These are phyloP conservation scores for Salvia rosmarinus DNA, from an alignment of 257 asterid species.

Conservation along the genomic window DNA sequence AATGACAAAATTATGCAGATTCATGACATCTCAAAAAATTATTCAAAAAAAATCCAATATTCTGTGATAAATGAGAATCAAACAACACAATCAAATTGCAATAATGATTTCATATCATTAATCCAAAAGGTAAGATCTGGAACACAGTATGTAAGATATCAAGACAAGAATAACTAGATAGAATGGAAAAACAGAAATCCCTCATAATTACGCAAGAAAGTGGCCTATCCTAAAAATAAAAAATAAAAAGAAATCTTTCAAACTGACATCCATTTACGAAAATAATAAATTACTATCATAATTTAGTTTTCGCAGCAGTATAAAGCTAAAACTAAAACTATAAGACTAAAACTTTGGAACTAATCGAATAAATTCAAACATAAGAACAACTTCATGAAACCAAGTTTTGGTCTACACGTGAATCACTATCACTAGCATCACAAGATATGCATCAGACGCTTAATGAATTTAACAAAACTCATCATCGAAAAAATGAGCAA, in stretches of 20 bases:
- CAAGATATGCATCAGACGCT: neutral
- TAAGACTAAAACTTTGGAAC: neutral
- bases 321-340: neutral
- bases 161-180: neutral
- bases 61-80: neutral
- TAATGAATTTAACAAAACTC: no score
- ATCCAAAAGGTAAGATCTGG: neutral
- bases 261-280: neutral
- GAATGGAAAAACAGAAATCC: neutral
- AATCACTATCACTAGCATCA: neutral
- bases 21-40: neutral
- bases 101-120: neutral
- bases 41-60: neutral
- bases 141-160: neutral
- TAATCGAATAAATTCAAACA: neutral
- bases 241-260: neutral
- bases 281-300: neutral
- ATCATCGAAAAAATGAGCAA: no score
- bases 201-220: neutral
- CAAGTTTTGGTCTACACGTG: constrained; percentile 1
- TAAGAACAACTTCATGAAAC: constrained; percentile 2
- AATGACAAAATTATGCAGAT: neutral
- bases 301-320: constrained; percentile 1
- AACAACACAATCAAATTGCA: neutral
- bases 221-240: neutral